Percentiles rank a stretch among this genome's conserved stretches.
Conservation (phyloP, 106 monocot genomes). For the Chionographis japonica region DNA sequence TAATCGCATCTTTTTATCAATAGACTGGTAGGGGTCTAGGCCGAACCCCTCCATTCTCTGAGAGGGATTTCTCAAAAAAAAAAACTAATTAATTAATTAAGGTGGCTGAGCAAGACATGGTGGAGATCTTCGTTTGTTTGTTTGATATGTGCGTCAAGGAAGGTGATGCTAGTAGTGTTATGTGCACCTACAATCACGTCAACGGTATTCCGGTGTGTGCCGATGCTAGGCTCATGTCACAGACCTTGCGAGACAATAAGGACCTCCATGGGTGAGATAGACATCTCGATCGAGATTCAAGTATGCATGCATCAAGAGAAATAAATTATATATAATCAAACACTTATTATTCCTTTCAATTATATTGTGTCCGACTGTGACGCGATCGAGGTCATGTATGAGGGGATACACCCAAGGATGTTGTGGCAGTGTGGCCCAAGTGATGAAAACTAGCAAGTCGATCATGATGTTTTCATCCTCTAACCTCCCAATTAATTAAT, state of each 20-base stretch:
- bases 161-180: slow-evolving; percentile 38
- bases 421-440: slow-evolving; percentile 26
- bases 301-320: neutral
- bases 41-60: no score
- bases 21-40: no score
- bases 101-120: slow-evolving; percentile 46
- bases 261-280: slow-evolving; percentile 38
- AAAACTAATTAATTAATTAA: no score
- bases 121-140: slow-evolving; percentile 41
- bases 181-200: slow-evolving; percentile 67
- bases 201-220: slow-evolving; percentile 60
- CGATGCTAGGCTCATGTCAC: slow-evolving; percentile 21
- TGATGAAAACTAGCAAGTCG: slow-evolving; percentile 33
- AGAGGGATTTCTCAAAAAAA: no score
- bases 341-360: slow-evolving; percentile 1
- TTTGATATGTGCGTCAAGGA: slow-evolving; percentile 47
- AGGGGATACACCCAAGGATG: slow-evolving; percentile 24
- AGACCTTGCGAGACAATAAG: slow-evolving; percentile 36
- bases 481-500: neutral
- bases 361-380: slow-evolving; percentile 68
- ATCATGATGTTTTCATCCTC: neutral
- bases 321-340: neutral
- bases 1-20: no score
- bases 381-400: slow-evolving; percentile 23
- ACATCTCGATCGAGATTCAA: no score